Evolutionary conservation across 345 rosid species (phyloP).

Genomic region (Gossypium ekmanianum): DNA sequence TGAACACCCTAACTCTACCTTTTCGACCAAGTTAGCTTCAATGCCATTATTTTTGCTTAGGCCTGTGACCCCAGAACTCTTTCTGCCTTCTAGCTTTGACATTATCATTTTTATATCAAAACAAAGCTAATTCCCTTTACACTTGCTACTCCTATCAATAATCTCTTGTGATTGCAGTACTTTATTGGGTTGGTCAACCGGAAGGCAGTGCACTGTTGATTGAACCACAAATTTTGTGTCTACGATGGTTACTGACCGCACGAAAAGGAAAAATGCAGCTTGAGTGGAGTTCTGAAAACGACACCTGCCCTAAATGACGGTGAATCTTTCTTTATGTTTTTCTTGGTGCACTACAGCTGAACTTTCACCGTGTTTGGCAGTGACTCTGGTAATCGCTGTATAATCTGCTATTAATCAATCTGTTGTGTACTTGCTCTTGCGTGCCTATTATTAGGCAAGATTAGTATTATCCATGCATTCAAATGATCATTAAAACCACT

Average conservation of each 20-base stretch:
- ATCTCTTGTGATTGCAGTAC: background rate
- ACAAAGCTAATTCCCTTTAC: background rate
- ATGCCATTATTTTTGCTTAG: background rate
- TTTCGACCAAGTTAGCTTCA: background rate
- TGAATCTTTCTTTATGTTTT: background rate
- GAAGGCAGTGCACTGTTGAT: background rate
- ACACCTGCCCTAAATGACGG: background rate
- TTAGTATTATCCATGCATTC: too few relatives aligned
- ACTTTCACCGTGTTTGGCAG: too few relatives aligned
- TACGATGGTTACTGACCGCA: background rate
- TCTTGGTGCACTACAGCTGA: too few relatives aligned
- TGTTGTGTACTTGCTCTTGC: too few relatives aligned
- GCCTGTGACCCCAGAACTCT: conserved; percentile 6
- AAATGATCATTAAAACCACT: background rate
- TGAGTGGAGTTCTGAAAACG: background rate
- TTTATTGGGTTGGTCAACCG: background rate
- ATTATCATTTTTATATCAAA: background rate
- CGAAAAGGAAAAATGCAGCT: background rate
- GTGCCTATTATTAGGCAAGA: too few relatives aligned
- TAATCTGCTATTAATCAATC: too few relatives aligned
- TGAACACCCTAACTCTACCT: background rate
- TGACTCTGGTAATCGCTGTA: too few relatives aligned
- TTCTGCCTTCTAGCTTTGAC: background rate
- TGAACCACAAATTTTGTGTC: conserved; percentile 4
- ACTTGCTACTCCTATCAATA: background rate